Evolutionary conservation across 495 filamentous ascomycete genomes (phyloP), one percentile per base, ranked within the genome.

Genomic region (Annulohypoxylon maeteangense): DNA sequence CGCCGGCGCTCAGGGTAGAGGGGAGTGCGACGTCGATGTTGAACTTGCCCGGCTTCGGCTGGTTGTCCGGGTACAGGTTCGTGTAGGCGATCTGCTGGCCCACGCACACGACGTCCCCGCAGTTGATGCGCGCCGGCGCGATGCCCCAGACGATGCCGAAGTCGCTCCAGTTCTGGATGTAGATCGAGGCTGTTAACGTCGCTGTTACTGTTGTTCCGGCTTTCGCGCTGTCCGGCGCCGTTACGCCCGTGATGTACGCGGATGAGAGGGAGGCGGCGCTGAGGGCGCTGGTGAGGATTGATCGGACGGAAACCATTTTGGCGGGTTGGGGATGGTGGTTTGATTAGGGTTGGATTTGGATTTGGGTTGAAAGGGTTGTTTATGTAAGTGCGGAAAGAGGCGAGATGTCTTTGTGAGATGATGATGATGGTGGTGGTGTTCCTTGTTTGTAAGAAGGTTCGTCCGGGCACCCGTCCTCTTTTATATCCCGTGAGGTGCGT

Each of bases 21-120:
- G 85, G 85, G 73, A 87, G 83, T 25, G 68, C 68, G 56, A 87
- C 77, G 44, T 81, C 64, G 76, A 86, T 25, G 44, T 59, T 68
- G 75, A 73, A 77, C 25, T 70, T 45, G 61, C 70, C 71, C 11
- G 62, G 65, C 60, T 66, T 3, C n/a, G 71, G 71, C 50, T 22
- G 44, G 66, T 68, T 67, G 67, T 71, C 38, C 18, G 75, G 70
- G 69, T 62, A 77, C 6, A 77, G 66, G 5, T 38, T 34, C 20
- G 72, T 77, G 72, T 77, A 77, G 27, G 55, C 54, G 64, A 77
- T 66, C 42, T 62, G 72, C 4, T 12, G 63, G 45, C 75, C 75
- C 34, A 75, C 31, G 65, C 70, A 76, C 22, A 75, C 57, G 7
- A 55, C 14, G 38, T 71, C 63, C 47, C 62, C 61, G 55, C 59